Percentiles rank a stretch among this genome's conserved stretches.
phyloP scores from a whole-genome alignment of 73 alveolate genomes.

The Tetrahymena thermophila region DNA sequence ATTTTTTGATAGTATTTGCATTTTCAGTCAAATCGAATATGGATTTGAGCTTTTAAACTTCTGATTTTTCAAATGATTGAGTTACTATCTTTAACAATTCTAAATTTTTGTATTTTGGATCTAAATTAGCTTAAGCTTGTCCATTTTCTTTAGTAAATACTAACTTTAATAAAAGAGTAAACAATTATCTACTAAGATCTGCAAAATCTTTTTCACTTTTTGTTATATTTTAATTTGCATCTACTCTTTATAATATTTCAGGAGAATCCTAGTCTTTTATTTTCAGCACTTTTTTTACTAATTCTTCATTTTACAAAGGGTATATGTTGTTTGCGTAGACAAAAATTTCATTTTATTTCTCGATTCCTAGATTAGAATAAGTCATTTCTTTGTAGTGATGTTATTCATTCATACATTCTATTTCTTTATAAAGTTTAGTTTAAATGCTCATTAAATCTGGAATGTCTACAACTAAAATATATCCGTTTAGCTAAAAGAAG shows the following conservation, averaged over 20 bases:
- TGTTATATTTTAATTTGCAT: background rate
- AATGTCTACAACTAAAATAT: background rate
- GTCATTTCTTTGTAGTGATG: background rate
- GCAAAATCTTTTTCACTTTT: background rate
- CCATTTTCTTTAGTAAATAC: background rate
- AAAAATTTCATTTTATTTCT: background rate
- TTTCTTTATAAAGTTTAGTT: background rate
- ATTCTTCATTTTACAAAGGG: background rate
- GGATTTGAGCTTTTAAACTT: background rate
- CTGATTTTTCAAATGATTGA: background rate
- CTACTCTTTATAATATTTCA: background rate
- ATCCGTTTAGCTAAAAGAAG: background rate
- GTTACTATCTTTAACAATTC: background rate
- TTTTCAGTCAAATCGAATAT: background rate
- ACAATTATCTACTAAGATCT: background rate
- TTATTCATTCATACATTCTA: background rate
- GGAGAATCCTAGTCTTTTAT: background rate
- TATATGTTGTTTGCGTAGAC: background rate
- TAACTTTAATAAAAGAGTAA: background rate
- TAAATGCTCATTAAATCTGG: background rate
- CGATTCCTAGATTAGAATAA: background rate
- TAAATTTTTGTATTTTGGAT: background rate
- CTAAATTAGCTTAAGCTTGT: background rate
- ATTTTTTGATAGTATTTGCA: background rate
- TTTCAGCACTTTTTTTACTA: background rate